Percentiles rank a stretch among this genome's conserved stretches.
Evolutionary conservation across 75 land plant genomes (phyloP).

Genomic region (Chamaecyparis obtusa): DNA sequence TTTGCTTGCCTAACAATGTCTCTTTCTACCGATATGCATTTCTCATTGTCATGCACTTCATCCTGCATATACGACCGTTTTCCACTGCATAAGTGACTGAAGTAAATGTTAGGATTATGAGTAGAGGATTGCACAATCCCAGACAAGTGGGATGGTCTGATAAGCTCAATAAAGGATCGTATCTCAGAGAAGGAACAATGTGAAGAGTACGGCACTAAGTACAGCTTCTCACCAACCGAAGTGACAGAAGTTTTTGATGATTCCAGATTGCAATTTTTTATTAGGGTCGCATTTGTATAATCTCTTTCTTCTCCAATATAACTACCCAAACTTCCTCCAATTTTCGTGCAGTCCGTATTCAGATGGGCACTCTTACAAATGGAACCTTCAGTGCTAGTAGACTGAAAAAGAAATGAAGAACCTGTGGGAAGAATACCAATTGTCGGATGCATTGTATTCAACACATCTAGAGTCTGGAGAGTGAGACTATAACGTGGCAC

Average conservation of each 20-base stretch:
- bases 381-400: background rate
- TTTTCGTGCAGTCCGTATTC: background rate
- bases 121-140: conserved; percentile 52
- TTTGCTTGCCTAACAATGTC: background rate
- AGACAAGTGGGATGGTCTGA: conserved; percentile 35
- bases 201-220: conserved; percentile 54
- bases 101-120: conserved; percentile 45
- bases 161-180: conserved; percentile 40
- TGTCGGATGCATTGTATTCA: conserved; percentile 60
- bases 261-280: background rate
- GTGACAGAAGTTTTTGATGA: background rate
- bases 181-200: conserved; percentile 65
- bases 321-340: background rate
- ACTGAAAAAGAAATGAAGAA: conserved; percentile 27
- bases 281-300: background rate
- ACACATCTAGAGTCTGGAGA: conserved; percentile 38
- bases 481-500: conserved; percentile 71
- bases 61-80: conserved; percentile 13
- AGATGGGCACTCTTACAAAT: background rate
- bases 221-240: conserved; percentile 28
- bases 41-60: background rate
- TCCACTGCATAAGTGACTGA: conserved; percentile 24
- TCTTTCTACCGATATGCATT: conserved; percentile 4
- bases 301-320: background rate
- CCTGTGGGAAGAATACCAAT: conserved; percentile 77